Conservation (phyloP, 305 asterid species). For the Plantago lanceolata region DNA sequence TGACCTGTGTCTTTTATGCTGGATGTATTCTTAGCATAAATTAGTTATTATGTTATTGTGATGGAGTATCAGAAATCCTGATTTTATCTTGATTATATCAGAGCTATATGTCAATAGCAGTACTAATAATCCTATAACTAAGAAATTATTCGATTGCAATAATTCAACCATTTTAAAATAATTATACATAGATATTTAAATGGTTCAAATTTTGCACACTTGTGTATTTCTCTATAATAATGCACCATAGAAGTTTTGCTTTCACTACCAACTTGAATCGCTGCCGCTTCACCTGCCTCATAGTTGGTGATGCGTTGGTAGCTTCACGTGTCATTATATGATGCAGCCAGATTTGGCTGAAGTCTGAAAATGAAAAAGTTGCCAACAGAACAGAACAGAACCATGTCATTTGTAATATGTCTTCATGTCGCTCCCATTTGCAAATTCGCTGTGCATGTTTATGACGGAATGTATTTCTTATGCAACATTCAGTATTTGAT, state of each 20-base stretch:
- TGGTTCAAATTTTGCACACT: too few species aligned
- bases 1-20: slow-evolving; percentile 30
- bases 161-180: too few species aligned
- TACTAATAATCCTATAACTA: neutral
- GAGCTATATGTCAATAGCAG: neutral
- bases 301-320: neutral
- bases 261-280: neutral
- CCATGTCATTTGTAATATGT: slow-evolving; percentile 18
- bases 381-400: slow-evolving; percentile 14
- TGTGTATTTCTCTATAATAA: too few species aligned
- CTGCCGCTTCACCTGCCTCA: slow-evolving; percentile 11
- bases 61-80: neutral
- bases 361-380: slow-evolving; percentile 10
- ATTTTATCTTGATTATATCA: slow-evolving; percentile 3
- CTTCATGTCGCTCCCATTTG: slow-evolving; percentile 9
- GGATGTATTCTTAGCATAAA: slow-evolving; percentile 15
- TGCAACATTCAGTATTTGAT: slow-evolving; percentile 55
- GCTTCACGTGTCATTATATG: neutral
- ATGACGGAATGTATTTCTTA: slow-evolving; percentile 39
- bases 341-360: neutral
- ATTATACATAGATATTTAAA: too few species aligned
- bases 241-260: too few species aligned
- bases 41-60: slow-evolving; percentile 15
- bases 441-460: neutral
- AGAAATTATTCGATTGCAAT: neutral